phyloP scores from a whole-genome alignment of 1,139 yeast species.

The Suhomyces bribrorum region DNA sequence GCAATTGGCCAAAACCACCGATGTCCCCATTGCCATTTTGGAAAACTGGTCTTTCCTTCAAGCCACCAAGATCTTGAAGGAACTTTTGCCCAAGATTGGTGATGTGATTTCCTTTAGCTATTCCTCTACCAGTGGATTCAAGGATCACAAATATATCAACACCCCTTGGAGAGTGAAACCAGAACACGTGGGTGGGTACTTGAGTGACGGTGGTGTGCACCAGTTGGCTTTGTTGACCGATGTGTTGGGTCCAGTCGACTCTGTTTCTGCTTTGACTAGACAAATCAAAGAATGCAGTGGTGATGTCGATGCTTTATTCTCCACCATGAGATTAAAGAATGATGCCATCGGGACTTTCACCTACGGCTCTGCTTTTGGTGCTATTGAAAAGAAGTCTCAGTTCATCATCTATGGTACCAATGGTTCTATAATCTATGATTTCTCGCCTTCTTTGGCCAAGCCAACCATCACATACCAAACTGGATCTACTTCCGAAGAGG shows the following conservation, averaged over 20 bases:
- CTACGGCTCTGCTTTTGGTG: slow-evolving; percentile 89
- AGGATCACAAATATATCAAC: slow-evolving; percentile 62
- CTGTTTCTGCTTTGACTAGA: slow-evolving; percentile 69
- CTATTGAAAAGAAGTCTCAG: slow-evolving; percentile 65
- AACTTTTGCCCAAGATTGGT: slow-evolving; percentile 70
- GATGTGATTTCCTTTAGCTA: slow-evolving; percentile 74
- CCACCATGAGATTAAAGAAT: slow-evolving; percentile 60
- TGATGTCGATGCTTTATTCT: slow-evolving; percentile 73
- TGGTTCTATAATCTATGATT: slow-evolving; percentile 71
- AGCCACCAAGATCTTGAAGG: slow-evolving; percentile 53
- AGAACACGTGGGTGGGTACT: slow-evolving; percentile 86
- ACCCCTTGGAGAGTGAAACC: slow-evolving; percentile 89
- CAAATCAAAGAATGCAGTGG: slow-evolving; percentile 80
- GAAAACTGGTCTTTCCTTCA: slow-evolving; percentile 83
- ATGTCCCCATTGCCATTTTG: slow-evolving; percentile 70
- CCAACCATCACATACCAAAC: slow-evolving; percentile 52
- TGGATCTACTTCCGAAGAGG: slow-evolving; percentile 40
- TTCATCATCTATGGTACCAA: slow-evolving; percentile 75
- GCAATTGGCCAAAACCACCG: slow-evolving; percentile 54
- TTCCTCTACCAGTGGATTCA: slow-evolving; percentile 80
- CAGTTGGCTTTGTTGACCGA: slow-evolving; percentile 84
- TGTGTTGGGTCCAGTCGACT: slow-evolving; percentile 71
- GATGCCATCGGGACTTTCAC: slow-evolving; percentile 85
- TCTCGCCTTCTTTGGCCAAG: slow-evolving; percentile 51
- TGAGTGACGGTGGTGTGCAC: slow-evolving; percentile 95